phyloP scores from a whole-genome alignment of 306 rosid genomes.

The Hippophae rhamnoides region DNA sequence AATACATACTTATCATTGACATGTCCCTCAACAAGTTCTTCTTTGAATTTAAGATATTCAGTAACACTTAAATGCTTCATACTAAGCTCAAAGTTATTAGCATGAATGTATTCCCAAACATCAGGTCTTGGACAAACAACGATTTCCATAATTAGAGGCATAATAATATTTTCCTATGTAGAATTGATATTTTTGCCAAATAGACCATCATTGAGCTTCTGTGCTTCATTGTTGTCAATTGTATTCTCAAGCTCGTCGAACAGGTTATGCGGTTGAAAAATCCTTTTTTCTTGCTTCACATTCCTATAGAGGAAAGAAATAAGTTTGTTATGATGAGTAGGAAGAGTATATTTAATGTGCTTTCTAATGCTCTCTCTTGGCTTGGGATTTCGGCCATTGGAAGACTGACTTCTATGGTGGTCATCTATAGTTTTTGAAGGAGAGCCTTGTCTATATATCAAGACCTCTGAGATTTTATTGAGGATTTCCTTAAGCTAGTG shows the following conservation, averaged over 20 bases:
- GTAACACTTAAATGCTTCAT: too few relatives aligned
- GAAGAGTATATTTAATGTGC: slow-evolving; percentile 67
- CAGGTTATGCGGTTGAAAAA: slow-evolving; percentile 76
- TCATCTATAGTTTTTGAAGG: too few relatives aligned
- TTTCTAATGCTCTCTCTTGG: background rate
- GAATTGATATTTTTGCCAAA: slow-evolving; percentile 44
- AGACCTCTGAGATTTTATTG: too few relatives aligned
- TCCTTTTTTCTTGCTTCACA: slow-evolving; percentile 75
- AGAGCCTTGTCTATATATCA: too few relatives aligned
- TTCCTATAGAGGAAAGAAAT: slow-evolving; percentile 86
- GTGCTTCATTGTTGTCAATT: slow-evolving; percentile 27
- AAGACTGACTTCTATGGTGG: slow-evolving; percentile 18
- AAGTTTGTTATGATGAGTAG: slow-evolving; percentile 76
- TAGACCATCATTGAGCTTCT: slow-evolving; percentile 32
- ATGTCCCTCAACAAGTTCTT: too few relatives aligned
- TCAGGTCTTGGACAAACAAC: slow-evolving; percentile 92
- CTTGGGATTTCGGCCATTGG: too few relatives aligned
- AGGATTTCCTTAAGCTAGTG: too few relatives aligned
- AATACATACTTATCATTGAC: slow-evolving; percentile 18
- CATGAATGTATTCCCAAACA: slow-evolving; percentile 61
- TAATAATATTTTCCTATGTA: slow-evolving; percentile 66
- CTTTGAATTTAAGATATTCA: too few relatives aligned
- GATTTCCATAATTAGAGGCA: slow-evolving; percentile 82
- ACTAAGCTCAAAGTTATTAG: too few relatives aligned
- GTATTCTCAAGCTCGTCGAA: slow-evolving; percentile 58